A percentile compares a stretch with the other conserved stretches of the same genome.
These are phyloP conservation scores for Cynara cardunculus DNA, from an alignment of 129 eudicot genomes.

Conservation along the genomic window DNA sequence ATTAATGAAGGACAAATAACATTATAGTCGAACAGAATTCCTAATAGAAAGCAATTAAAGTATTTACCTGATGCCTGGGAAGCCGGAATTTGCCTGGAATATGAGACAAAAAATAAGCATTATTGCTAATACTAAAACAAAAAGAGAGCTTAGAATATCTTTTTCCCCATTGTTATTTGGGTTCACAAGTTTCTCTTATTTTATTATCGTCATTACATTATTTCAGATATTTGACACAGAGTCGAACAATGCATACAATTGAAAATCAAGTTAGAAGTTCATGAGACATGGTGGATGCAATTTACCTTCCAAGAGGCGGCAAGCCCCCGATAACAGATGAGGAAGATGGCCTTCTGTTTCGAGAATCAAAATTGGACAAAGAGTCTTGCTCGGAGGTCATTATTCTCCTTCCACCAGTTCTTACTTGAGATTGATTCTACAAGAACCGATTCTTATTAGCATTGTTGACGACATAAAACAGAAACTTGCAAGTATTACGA, in stretches of 20 bases:
- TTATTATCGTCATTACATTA: neutral
- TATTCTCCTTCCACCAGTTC: conserved; percentile 67
- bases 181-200: too few species aligned
- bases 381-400: conserved; percentile 62
- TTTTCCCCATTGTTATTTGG: neutral
- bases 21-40: neutral
- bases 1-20: neutral
- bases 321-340: conserved; percentile 89
- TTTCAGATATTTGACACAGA: neutral
- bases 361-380: conserved; percentile 48
- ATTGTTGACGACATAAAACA: neutral
- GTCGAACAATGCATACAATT: neutral
- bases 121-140: neutral
- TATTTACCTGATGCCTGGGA: conserved; percentile 83
- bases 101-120: conserved; percentile 19
- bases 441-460: conserved; percentile 14
- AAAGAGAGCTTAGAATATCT: neutral
- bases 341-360: conserved; percentile 66
- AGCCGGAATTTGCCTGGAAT: conserved; percentile 59
- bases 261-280: neutral
- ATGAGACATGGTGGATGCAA: too few species aligned
- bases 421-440: conserved; percentile 75
- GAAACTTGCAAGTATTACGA: too few species aligned
- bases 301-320: conserved; percentile 92
- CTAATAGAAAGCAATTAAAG: neutral